These are phyloP conservation scores for Eucalyptus fibrosa DNA, from an alignment of 345 rosid species.

Conservation along the genomic window DNA sequence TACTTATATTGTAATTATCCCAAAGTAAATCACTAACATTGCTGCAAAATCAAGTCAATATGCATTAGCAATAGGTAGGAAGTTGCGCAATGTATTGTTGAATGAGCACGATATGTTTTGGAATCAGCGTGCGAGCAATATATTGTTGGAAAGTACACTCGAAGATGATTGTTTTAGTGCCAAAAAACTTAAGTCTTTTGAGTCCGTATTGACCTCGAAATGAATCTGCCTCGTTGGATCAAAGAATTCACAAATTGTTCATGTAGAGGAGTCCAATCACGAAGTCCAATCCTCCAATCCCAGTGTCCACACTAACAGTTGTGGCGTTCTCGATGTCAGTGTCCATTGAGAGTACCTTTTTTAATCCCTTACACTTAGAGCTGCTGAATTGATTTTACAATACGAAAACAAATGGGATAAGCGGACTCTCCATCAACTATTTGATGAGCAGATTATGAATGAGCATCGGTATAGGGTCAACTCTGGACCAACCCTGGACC, in stretches of 20 bases:
- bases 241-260: neutral
- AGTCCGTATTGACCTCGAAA: no score
- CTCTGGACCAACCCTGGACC: no score
- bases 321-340: neutral
- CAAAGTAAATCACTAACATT: no score
- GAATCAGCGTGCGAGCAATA: no score
- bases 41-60: no score
- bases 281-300: neutral
- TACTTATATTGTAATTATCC: no score
- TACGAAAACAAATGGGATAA: no score
- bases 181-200: neutral
- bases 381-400: neutral
- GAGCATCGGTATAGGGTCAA: no score
- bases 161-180: neutral
- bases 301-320: neutral
- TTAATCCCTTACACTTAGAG: no score
- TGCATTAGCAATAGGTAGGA: neutral
- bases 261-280: neutral
- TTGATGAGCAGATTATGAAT: neutral
- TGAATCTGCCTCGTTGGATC: no score
- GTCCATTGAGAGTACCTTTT: neutral
- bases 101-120: neutral
- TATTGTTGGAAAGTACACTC: neutral
- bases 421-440: neutral
- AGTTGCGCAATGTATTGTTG: neutral